Conservation (phyloP, 2,329 filamentous ascomycete species). For the Aureobasidium sp. region DNA sequence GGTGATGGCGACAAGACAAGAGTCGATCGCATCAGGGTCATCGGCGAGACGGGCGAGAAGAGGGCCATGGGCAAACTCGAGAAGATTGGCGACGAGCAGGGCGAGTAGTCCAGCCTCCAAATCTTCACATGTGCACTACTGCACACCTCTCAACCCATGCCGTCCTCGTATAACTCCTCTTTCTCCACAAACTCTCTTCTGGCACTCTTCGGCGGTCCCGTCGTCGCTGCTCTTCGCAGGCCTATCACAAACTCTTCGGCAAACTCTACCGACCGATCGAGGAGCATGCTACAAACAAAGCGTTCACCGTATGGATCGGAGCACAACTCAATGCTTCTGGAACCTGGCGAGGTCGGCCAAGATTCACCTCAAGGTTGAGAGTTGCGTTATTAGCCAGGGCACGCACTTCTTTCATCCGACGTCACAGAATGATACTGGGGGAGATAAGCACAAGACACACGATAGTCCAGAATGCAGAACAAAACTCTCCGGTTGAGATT, state of each 20-base stretch:
- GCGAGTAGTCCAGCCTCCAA: slow-evolving; percentile 41
- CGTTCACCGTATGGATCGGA: too few species aligned
- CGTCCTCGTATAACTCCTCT: neutral
- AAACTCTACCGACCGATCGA: neutral
- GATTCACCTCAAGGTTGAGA: neutral
- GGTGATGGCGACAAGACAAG: slow-evolving; percentile 78
- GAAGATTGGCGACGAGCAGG: slow-evolving; percentile 76
- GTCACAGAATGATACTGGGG: neutral
- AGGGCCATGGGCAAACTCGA: slow-evolving; percentile 89
- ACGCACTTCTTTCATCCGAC: neutral
- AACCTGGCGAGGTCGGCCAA: neutral
- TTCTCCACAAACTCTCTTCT: neutral
- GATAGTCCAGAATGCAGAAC: neutral
- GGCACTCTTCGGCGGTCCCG: neutral
- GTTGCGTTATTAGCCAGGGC: neutral
- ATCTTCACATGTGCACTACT: neutral
- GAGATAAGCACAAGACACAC: neutral
- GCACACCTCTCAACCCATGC: neutral
- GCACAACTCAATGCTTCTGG: neutral
- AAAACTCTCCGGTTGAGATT: neutral
- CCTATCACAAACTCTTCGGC: neutral
- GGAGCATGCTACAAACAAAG: too few species aligned
- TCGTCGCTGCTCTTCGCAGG: neutral
- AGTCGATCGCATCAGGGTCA: slow-evolving; percentile 68
- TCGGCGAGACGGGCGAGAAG: slow-evolving; percentile 89